Evolutionary conservation across 345 rosid genomes (phyloP).

Genomic region (Pseudoturritis turrita): DNA sequence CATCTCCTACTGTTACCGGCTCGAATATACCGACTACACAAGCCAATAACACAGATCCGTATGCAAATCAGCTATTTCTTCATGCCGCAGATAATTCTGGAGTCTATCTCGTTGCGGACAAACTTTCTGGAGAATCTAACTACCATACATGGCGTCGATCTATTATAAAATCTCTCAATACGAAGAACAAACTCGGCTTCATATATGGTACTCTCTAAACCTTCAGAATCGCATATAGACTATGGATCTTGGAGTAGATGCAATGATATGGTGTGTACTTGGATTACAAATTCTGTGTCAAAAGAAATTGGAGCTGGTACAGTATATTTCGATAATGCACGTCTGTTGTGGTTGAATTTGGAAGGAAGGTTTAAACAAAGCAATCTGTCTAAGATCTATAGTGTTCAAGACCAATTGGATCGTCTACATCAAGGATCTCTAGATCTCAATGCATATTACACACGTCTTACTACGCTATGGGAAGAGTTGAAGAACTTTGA

Average conservation of each 20-base stretch:
- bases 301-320: neutral
- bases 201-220: too few species aligned
- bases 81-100: too few species aligned
- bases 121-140: too few species aligned
- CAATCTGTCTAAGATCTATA: neutral
- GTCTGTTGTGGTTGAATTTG: neutral
- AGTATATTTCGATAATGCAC: neutral
- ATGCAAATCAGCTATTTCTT: too few species aligned
- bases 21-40: too few species aligned
- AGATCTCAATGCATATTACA: neutral
- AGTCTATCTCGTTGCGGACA: too few species aligned
- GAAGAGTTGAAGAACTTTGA: neutral
- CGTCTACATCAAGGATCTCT: neutral
- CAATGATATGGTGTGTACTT: neutral
- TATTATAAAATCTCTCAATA: too few species aligned
- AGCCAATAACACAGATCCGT: too few species aligned
- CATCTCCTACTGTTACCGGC: too few species aligned
- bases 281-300: neutral
- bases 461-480: neutral
- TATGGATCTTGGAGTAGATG: neutral
- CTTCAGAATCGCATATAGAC: too few species aligned
- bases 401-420: neutral
- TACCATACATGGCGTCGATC: too few species aligned
- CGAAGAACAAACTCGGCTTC: too few species aligned
- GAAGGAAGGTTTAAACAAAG: neutral